Evolutionary conservation across 2,329 filamentous ascomycete genomes (phyloP).

Genomic region (Colletotrichum limetticola): DNA sequence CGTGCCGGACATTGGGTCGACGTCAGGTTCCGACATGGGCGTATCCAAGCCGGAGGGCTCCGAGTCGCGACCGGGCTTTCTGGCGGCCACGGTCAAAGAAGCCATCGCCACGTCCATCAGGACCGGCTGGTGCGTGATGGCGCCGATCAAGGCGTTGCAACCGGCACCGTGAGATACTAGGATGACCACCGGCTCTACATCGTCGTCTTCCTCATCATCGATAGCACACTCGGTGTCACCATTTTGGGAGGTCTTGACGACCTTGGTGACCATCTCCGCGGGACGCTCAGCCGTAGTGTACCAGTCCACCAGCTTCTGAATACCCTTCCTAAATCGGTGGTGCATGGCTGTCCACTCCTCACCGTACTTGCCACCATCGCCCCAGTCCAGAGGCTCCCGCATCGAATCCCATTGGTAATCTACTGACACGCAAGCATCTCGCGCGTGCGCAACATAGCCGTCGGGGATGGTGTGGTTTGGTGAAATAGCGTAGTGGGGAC

Average conservation of each 20-base stretch:
- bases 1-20: constrained; percentile 33
- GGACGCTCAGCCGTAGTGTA: constrained; percentile 71
- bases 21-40: constrained; percentile 37
- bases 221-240: constrained; percentile 42
- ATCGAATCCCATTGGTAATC: constrained; percentile 98
- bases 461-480: constrained; percentile 83
- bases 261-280: constrained; percentile 61
- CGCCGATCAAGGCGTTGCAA: constrained; percentile 94
- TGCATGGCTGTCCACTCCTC: constrained; percentile 99
- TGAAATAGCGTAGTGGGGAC: constrained; percentile 86
- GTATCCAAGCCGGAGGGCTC: constrained; percentile 39
- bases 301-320: constrained; percentile 85
- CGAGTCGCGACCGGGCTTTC: constrained; percentile 59
- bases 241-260: constrained; percentile 47
- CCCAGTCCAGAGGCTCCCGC: constrained; percentile 81
- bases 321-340: constrained; percentile 82
- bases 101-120: constrained; percentile 91
- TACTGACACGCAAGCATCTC: constrained; percentile 85
- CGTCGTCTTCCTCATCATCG: constrained; percentile 67
- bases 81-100: constrained; percentile 88
- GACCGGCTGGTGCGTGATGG: constrained; percentile 90
- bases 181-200: constrained; percentile 82
- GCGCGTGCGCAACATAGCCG: constrained; percentile 90
- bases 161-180: constrained; percentile 95
- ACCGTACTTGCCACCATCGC: constrained; percentile 85